Base-by-base conservation (phyloP, 441 rosid genomes). In the Pelargonium myrrhifolium region DNA sequence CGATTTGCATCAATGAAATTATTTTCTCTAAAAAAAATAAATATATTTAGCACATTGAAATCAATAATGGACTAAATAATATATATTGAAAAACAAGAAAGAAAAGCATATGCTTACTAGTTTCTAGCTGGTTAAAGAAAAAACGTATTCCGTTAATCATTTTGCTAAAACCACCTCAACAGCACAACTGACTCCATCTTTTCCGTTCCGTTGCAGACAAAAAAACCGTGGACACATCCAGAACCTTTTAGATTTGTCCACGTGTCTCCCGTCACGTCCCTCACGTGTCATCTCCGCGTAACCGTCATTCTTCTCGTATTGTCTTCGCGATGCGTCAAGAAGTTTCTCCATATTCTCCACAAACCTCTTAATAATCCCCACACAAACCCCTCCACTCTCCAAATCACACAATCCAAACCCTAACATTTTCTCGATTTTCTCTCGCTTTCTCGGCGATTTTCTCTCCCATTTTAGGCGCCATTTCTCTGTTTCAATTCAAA, bases 261-360 rank as follows among this genome's bases (percentile, higher is more conserved):
- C 47, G 47, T 42, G 47, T 12, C 47, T 10, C 10, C 47, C 47
- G 2, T 10, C 8, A 9, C 8, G 10, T 2, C 2, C 47, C 10
- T 14, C 47, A 42, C 47, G 11, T 42, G 47, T 42, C 47, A 42
- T 7, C 47, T 8, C 47, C 1, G n/a, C 51, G 17, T 47, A 11
- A 11, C n/a, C 53, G 15, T 4, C 53, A 12, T 47, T 3, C 53
- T n/a, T 3, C 53, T 28, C 31, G 31, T 28, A 28, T 4, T 28
- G 5, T 0, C 4, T 20, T 10, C 81, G 49, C 64, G 76, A 76
- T 28, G 71, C 24, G 37, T 76, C 86, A 14, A 15, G 80, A 73
- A 63, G 58, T 62, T 71, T 68, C 76, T 42, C 22, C 8, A 1
- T 11, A 60, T 2, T 9, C 2, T 45, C 22, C 3, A 2, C 2